Conservation (phyloP, 2,329 filamentous ascomycete species). For the Lachnellula subtilissima region DNA sequence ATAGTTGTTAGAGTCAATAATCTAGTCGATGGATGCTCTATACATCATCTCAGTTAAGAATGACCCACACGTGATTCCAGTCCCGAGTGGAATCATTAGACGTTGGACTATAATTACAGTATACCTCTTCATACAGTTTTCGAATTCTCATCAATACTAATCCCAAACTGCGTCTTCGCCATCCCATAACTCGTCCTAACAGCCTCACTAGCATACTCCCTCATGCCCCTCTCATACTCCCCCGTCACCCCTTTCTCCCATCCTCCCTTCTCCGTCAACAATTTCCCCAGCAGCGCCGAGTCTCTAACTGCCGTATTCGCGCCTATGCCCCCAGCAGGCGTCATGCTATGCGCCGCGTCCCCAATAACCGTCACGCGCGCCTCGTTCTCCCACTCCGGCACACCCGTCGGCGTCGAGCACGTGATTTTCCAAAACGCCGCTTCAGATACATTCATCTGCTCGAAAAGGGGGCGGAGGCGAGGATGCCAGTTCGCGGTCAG, state of each 20-base stretch:
- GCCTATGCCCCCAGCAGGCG: constrained; percentile 50
- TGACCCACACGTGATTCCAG: too few species aligned
- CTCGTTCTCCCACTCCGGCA: constrained; percentile 56
- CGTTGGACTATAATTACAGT: too few species aligned
- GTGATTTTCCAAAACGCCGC: constrained; percentile 65
- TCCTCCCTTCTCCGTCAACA: constrained; percentile 49
- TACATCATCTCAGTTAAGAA: too few species aligned
- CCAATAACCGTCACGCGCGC: constrained; percentile 53
- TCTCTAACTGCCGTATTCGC: constrained; percentile 54
- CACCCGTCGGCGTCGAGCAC: constrained; percentile 53
- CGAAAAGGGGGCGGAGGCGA: constrained; percentile 51
- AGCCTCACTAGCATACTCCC: constrained; percentile 52
- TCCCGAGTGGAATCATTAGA: too few species aligned
- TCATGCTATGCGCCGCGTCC: constrained; percentile 54
- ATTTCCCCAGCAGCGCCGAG: constrained; percentile 47
- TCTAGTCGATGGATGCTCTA: too few species aligned
- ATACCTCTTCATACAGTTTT: constrained; percentile 15
- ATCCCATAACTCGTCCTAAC: constrained; percentile 50
- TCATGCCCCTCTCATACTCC: constrained; percentile 59
- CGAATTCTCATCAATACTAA: constrained; percentile 41
- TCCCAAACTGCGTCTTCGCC: constrained; percentile 41
- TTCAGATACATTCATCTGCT: constrained; percentile 51
- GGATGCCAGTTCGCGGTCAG: constrained; percentile 53
- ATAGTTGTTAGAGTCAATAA: too few species aligned
- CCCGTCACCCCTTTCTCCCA: constrained; percentile 49